phyloP scores from a whole-genome alignment of 2,329 filamentous ascomycete species.

The Epichloe gansuensis region DNA sequence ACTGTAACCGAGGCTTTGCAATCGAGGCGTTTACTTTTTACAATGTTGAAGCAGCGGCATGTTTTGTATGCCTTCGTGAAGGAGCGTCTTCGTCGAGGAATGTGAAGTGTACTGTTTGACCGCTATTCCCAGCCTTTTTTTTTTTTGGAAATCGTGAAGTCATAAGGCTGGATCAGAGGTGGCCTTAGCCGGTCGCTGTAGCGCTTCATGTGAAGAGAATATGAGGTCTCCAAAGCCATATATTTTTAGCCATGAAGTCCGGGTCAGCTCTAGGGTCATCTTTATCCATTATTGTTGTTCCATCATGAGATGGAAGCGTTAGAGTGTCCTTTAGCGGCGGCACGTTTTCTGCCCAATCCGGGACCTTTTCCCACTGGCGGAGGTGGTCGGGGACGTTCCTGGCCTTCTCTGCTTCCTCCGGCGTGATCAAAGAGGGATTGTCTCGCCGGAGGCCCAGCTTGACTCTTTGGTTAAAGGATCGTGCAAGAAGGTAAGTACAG shows the following conservation, averaged over 20 bases:
- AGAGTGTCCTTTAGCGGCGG: not conserved
- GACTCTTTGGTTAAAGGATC: not conserved
- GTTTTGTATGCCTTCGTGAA: too few relatives aligned
- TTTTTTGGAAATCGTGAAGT: too few relatives aligned
- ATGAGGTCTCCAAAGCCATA: not conserved
- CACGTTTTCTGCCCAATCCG: not conserved
- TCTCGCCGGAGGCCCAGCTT: not conserved
- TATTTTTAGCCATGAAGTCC: not conserved
- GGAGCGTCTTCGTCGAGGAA: too few relatives aligned
- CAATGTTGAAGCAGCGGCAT: too few relatives aligned
- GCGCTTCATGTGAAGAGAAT: not conserved
- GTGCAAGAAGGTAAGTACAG: not conserved
- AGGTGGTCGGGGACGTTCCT: not conserved
- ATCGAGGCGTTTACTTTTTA: too few relatives aligned
- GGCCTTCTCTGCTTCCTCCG: not conserved
- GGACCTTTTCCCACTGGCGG: not conserved
- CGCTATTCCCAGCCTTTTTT: too few relatives aligned
- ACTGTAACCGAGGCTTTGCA: too few relatives aligned
- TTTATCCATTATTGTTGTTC: not conserved
- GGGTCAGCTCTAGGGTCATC: not conserved
- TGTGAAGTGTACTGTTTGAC: too few relatives aligned
- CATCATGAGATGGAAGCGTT: not conserved
- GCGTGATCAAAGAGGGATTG: not conserved
- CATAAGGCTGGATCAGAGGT: too few relatives aligned
- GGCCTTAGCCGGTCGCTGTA: too few relatives aligned